phyloP scores from a whole-genome alignment of 495 filamentous ascomycete genomes.

The Xylaria palmicola region DNA sequence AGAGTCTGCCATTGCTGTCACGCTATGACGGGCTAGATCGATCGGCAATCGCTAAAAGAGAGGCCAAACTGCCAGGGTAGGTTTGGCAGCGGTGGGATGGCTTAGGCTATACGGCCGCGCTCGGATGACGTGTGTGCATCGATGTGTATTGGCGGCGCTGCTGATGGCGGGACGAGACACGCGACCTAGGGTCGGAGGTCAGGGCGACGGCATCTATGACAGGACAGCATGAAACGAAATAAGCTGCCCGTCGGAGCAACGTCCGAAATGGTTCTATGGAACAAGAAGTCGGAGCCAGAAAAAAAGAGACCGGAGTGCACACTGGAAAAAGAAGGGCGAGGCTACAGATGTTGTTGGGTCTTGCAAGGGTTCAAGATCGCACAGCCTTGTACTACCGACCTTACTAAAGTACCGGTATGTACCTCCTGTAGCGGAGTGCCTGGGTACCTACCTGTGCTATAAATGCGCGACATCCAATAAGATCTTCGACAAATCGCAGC shows the following conservation, averaged over 20 bases:
- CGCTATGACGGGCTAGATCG: neutral
- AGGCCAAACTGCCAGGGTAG: neutral
- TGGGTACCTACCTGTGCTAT: no score
- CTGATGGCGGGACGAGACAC: neutral
- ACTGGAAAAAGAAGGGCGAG: neutral
- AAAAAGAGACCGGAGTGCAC: neutral
- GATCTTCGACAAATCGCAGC: neutral
- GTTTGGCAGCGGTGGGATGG: neutral
- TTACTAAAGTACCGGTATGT: no score
- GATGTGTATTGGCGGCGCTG: neutral
- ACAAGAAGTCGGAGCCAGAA: neutral
- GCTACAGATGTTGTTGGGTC: neutral
- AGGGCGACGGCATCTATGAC: neutral
- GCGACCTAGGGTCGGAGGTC: neutral
- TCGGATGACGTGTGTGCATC: neutral
- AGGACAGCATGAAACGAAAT: neutral
- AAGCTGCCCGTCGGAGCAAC: neutral
- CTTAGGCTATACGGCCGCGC: neutral
- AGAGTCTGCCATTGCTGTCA: slow-evolving; percentile 62
- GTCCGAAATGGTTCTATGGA: neutral
- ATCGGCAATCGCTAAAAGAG: neutral
- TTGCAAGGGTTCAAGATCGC: neutral
- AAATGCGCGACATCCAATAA: neutral
- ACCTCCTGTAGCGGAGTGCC: no score
- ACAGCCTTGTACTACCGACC: slow-evolving; percentile 6